Percentiles rank a stretch among this genome's conserved stretches.
These are phyloP conservation scores for Tylopilus cervinicoccineus DNA, from an alignment of 768 basidiomycete species.

Conservation along the genomic window DNA sequence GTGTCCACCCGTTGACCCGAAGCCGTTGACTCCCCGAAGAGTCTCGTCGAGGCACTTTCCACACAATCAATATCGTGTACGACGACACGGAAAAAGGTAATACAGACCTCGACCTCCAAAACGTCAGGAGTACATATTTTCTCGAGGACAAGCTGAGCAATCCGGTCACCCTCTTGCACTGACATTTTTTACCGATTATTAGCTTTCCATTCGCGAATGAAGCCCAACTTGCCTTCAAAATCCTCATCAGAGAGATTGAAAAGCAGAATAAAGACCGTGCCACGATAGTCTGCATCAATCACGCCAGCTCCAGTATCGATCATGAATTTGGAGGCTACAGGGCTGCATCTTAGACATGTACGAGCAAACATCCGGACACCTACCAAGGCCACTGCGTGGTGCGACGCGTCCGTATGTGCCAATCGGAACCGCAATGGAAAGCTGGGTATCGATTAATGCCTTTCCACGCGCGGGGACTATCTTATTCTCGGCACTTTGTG, in stretches of 20 bases:
- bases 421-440: constrained; percentile 89
- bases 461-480: constrained; percentile 85
- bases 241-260: constrained; percentile 91
- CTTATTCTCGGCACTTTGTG: constrained; percentile 74
- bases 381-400: constrained; percentile 92
- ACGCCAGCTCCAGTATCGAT: constrained; percentile 98
- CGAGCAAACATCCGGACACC: constrained; percentile 22
- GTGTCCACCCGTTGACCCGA: constrained; percentile 94
- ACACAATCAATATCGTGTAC: constrained; percentile 2
- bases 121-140: constrained; percentile 83
- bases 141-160: constrained; percentile 94
- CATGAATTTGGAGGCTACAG: constrained; percentile 89
- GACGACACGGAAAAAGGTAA: neutral
- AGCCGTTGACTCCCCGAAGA: constrained; percentile 77
- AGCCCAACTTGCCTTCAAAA: constrained; percentile 60
- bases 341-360: neutral
- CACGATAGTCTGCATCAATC: constrained; percentile 94
- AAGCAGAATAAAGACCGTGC: constrained; percentile 83
- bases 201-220: neutral
- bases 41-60: constrained; percentile 81
- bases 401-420: constrained; percentile 98
- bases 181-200: neutral
- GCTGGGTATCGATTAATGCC: constrained; percentile 85
- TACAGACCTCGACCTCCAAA: constrained; percentile 72
- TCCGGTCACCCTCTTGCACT: constrained; percentile 93